These are phyloP conservation scores for Friedmanniomyces simplex DNA, from an alignment of 495 filamentous ascomycete species.

Conservation along the genomic window DNA sequence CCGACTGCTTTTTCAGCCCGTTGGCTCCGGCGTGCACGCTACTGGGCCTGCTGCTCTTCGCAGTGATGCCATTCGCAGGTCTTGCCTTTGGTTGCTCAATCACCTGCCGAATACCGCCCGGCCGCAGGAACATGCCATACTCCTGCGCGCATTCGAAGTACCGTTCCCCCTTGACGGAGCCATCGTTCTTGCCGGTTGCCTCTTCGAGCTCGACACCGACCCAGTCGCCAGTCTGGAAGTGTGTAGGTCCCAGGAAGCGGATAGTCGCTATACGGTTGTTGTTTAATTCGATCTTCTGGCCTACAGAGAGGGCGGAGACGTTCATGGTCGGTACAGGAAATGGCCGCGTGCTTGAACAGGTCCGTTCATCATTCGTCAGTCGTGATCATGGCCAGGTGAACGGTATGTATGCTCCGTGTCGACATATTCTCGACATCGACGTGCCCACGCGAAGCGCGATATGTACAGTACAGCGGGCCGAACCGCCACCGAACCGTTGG, in stretches of 20 bases:
- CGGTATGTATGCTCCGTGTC: too few relatives aligned
- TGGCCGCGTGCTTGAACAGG: background rate
- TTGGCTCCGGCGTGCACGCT: slow-evolving; percentile 13
- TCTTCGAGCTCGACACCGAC: slow-evolving; percentile 81
- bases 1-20: slow-evolving; percentile 19
- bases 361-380: background rate
- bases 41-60: slow-evolving; percentile 4
- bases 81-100: slow-evolving; percentile 30
- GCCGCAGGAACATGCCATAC: slow-evolving; percentile 82
- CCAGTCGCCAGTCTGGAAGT: slow-evolving; percentile 77
- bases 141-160: slow-evolving; percentile 80
- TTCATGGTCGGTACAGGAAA: slow-evolving; percentile 12
- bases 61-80: background rate
- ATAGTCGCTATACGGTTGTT: slow-evolving; percentile 69
- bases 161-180: slow-evolving; percentile 72
- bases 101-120: slow-evolving; percentile 45
- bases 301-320: slow-evolving; percentile 33
- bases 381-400: background rate
- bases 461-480: background rate
- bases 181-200: slow-evolving; percentile 87
- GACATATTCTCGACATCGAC: background rate
- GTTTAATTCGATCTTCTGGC: slow-evolving; percentile 56
- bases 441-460: background rate
- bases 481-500: background rate
- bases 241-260: slow-evolving; percentile 67